phyloP scores from a whole-genome alignment of 768 basidiomycete genomes.

The Trametopsis cervina region DNA sequence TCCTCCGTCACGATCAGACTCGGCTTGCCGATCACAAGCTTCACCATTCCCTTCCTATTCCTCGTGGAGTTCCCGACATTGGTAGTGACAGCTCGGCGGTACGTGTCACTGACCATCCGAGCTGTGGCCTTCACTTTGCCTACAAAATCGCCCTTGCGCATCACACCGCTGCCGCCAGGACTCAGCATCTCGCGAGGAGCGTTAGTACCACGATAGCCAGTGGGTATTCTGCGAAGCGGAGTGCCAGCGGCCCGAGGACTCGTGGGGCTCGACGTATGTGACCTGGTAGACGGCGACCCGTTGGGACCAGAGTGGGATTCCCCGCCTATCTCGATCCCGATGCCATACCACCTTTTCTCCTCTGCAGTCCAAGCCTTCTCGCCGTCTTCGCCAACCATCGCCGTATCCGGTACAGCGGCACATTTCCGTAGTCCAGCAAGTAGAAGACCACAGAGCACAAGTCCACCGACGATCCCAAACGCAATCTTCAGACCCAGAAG shows the following conservation, averaged over 20 bases:
- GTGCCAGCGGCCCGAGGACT: neutral
- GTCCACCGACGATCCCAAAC: conserved; percentile 55
- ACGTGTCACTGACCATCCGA: conserved; percentile 51
- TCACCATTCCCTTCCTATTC: conserved; percentile 12
- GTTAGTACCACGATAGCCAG: neutral
- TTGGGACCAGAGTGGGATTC: neutral
- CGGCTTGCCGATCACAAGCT: conserved; percentile 55
- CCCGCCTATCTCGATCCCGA: conserved; percentile 28
- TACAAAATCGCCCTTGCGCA: conserved; percentile 68
- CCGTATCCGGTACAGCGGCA: conserved; percentile 53
- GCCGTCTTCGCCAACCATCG: conserved; percentile 53
- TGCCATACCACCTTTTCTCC: conserved; percentile 66
- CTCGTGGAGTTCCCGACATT: neutral
- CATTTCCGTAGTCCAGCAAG: conserved; percentile 51
- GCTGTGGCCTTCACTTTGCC: conserved; percentile 57
- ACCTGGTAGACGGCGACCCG: neutral
- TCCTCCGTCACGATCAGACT: conserved; percentile 29
- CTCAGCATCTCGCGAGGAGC: conserved; percentile 19
- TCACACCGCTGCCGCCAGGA: conserved; percentile 39
- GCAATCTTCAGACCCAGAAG: conserved; percentile 54
- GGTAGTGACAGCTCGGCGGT: conserved; percentile 27
- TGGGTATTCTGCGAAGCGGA: neutral
- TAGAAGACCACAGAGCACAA: conserved; percentile 46
- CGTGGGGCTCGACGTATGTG: neutral
- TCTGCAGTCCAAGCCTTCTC: conserved; percentile 50